These are phyloP conservation scores for Tuber indicum DNA, from an alignment of 495 filamentous ascomycete genomes.

Conservation along the genomic window DNA sequence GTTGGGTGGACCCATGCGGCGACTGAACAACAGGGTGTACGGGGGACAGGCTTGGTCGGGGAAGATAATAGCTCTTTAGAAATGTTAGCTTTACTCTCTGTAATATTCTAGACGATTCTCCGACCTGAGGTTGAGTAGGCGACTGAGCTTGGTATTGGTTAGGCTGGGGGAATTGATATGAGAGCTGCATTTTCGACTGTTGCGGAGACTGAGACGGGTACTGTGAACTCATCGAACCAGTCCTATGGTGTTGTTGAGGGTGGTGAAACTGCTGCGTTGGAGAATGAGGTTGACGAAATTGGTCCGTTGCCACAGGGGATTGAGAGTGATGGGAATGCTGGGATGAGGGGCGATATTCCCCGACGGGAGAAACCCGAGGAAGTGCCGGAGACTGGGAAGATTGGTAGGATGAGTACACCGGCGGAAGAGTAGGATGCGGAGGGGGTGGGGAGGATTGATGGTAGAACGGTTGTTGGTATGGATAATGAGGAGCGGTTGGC, in stretches of 20 bases:
- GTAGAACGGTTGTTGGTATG: constrained; percentile 14
- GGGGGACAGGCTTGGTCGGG: not conserved
- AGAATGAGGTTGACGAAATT: constrained; percentile 29
- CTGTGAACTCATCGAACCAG: constrained; percentile 26
- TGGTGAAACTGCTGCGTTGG: constrained; percentile 20
- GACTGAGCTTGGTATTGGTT: constrained; percentile 21
- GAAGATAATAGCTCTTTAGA: not conserved
- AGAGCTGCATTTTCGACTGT: constrained; percentile 24
- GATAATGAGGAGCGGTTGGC: constrained; percentile 14
- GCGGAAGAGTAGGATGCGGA: constrained; percentile 13
- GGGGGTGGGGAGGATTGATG: constrained; percentile 17
- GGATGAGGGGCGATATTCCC: constrained; percentile 18
- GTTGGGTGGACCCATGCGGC: constrained; percentile 5
- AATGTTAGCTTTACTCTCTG: not conserved
- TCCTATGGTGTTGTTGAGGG: constrained; percentile 20
- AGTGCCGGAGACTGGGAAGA: constrained; percentile 15
- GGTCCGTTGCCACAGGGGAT: constrained; percentile 19
- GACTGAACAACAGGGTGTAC: not conserved
- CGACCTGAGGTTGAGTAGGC: constrained; percentile 14
- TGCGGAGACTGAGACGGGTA: constrained; percentile 28
- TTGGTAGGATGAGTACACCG: constrained; percentile 24
- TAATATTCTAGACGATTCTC: not conserved
- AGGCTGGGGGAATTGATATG: constrained; percentile 26
- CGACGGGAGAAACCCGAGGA: constrained; percentile 26
- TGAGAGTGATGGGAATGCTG: constrained; percentile 30